These are phyloP conservation scores for Pseudogymnoascus sp. DNA, from an alignment of 2,329 filamentous ascomycete species.

Conservation along the genomic window DNA sequence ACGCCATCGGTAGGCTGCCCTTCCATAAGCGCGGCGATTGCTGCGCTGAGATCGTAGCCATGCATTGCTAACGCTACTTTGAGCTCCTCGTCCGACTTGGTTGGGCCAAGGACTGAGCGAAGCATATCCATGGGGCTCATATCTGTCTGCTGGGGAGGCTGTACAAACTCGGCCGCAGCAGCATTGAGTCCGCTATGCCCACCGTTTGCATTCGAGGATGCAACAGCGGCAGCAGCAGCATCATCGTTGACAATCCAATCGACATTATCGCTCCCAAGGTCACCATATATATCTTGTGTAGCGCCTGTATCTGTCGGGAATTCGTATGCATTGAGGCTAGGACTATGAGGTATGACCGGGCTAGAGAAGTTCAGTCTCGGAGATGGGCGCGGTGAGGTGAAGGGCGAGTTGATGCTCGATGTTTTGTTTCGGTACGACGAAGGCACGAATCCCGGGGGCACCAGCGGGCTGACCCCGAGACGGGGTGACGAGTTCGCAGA, in stretches of 20 bases:
- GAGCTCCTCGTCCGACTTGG: conserved; percentile 87
- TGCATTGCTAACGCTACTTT: conserved; percentile 82
- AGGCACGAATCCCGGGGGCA: conserved; percentile 74
- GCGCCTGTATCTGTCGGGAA: conserved; percentile 77
- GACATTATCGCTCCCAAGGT: conserved; percentile 87
- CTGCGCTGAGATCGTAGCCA: conserved; percentile 87
- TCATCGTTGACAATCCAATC: conserved; percentile 94
- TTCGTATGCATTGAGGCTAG: conserved; percentile 88
- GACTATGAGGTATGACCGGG: conserved; percentile 86
- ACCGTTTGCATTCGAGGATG: conserved; percentile 51
- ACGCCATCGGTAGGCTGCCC: conserved; percentile 46
- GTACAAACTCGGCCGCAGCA: conserved; percentile 71
- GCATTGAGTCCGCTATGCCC: conserved; percentile 65
- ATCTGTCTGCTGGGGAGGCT: conserved; percentile 56
- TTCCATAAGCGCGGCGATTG: conserved; percentile 83
- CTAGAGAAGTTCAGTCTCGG: conserved; percentile 84
- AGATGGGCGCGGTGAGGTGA: conserved; percentile 87
- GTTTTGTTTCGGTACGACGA: conserved; percentile 69
- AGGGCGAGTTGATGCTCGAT: conserved; percentile 68
- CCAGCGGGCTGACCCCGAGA: conserved; percentile 71
- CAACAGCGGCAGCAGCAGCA: conserved; percentile 68
- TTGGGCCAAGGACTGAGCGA: conserved; percentile 83
- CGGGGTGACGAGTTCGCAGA: conserved; percentile 77
- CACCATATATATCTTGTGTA: conserved; percentile 77
- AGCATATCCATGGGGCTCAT: conserved; percentile 99